Percentiles rank a stretch among this genome's conserved stretches.
phyloP scores from a whole-genome alignment of 768 basidiomycete genomes.

The Paxillus ammoniavirescens region DNA sequence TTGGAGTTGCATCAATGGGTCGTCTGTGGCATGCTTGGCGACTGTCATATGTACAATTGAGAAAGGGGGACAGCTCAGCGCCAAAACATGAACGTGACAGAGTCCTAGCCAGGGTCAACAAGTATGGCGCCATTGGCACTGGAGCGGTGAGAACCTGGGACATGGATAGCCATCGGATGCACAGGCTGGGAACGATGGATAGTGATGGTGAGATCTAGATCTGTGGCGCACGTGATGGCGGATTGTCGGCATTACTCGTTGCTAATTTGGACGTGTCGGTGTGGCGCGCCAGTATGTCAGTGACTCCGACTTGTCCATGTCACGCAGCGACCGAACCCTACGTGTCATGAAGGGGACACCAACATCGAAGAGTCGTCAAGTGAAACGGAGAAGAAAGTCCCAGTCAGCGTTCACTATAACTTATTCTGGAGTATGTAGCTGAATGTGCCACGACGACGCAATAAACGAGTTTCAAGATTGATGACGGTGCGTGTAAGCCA shows the following conservation, averaged over 20 bases:
- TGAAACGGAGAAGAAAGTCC: not conserved
- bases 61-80: slow-evolving; percentile 22
- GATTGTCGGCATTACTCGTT: not conserved
- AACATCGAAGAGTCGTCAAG: not conserved
- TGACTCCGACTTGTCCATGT: not conserved
- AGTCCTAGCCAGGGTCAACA: too few relatives aligned
- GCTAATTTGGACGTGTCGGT: too few relatives aligned
- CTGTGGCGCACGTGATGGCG: not conserved
- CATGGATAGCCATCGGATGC: not conserved
- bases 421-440: not conserved
- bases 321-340: not conserved
- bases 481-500: not conserved
- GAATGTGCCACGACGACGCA: not conserved
- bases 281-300: too few relatives aligned
- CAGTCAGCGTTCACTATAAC: not conserved
- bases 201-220: not conserved
- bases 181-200: not conserved
- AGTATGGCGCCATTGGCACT: not conserved
- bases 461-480: not conserved
- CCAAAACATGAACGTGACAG: slow-evolving; percentile 13
- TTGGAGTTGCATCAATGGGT: not conserved
- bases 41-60: not conserved
- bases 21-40: not conserved
- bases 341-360: not conserved
- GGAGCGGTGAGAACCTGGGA: not conserved